Conservation (phyloP, 169 alveolate genomes). For the Hepatocystis sp. region DNA sequence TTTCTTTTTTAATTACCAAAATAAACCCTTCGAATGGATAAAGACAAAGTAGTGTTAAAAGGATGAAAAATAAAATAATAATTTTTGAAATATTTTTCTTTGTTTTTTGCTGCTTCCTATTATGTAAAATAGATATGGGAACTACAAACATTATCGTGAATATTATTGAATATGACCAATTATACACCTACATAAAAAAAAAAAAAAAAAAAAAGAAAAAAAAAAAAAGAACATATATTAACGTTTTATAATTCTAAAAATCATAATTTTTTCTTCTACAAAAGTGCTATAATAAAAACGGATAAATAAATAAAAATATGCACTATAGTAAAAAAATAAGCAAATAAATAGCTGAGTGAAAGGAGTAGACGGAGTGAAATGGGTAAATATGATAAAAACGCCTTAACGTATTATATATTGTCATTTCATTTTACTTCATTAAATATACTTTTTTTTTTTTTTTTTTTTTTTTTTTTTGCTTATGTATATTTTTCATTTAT, state of each 20-base stretch:
- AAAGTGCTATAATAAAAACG: too few species aligned
- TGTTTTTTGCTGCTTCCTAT: constrained; percentile 1
- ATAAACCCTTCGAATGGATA: constrained; percentile 52
- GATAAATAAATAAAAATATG: too few species aligned
- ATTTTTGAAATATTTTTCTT: constrained; percentile 11
- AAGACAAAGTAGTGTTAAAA: constrained; percentile 12
- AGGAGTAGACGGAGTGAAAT: too few species aligned
- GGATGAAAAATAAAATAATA: constrained; percentile 32
- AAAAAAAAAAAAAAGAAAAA: neutral
- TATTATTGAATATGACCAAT: constrained; percentile 65
- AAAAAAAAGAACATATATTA: neutral
- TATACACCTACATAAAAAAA: constrained; percentile 34
- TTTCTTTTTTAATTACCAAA: constrained; percentile 20
- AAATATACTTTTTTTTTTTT: neutral
- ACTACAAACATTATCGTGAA: constrained; percentile 27
- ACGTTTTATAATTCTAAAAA: neutral
- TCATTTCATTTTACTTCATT: neutral
- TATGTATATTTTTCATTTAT: constrained; percentile 1
- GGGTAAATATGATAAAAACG: too few species aligned
- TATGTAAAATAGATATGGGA: constrained; percentile 62
- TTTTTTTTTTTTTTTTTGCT: neutral
- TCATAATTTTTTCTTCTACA: too few species aligned
- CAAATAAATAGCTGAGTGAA: too few species aligned
- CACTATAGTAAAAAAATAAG: too few species aligned
- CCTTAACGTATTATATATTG: too few species aligned